Evolutionary conservation across 768 basidiomycete species (phyloP).

Genomic region (Boletales sp.): DNA sequence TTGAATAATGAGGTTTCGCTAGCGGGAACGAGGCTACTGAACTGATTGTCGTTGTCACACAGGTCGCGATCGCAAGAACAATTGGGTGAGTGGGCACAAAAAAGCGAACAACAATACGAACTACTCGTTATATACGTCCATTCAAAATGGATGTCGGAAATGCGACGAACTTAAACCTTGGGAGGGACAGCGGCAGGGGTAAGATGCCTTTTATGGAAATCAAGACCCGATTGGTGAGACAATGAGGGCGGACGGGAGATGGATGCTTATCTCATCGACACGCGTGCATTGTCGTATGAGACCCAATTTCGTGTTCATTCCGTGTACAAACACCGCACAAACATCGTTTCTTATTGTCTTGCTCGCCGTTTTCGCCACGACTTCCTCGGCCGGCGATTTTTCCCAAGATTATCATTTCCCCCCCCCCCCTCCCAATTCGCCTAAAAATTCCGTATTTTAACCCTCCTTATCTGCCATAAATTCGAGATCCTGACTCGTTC

Average conservation of each 20-base stretch:
- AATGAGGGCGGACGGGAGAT: constrained; percentile 28
- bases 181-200: constrained; percentile 16
- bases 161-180: constrained; percentile 34
- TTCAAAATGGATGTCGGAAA: constrained; percentile 30
- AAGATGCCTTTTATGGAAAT: constrained; percentile 16
- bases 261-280: constrained; percentile 31
- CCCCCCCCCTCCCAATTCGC: constrained; percentile 20
- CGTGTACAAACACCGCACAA: constrained; percentile 38
- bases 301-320: constrained; percentile 39
- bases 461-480: constrained; percentile 30
- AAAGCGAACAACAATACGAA: constrained; percentile 54
- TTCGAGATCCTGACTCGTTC: constrained; percentile 31
- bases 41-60: constrained; percentile 48
- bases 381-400: constrained; percentile 32
- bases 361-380: constrained; percentile 23
- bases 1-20: constrained; percentile 42
- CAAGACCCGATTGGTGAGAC: constrained; percentile 30
- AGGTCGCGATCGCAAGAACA: constrained; percentile 47
- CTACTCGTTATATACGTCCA: constrained; percentile 51
- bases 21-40: constrained; percentile 39
- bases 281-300: constrained; percentile 27
- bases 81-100: constrained; percentile 63
- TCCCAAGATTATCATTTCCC: constrained; percentile 29
- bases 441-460: constrained; percentile 31
- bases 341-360: constrained; percentile 46